Evolutionary conservation across 352 stramenopile species (phyloP).

Genomic region (Globisporangium takayamanum): DNA sequence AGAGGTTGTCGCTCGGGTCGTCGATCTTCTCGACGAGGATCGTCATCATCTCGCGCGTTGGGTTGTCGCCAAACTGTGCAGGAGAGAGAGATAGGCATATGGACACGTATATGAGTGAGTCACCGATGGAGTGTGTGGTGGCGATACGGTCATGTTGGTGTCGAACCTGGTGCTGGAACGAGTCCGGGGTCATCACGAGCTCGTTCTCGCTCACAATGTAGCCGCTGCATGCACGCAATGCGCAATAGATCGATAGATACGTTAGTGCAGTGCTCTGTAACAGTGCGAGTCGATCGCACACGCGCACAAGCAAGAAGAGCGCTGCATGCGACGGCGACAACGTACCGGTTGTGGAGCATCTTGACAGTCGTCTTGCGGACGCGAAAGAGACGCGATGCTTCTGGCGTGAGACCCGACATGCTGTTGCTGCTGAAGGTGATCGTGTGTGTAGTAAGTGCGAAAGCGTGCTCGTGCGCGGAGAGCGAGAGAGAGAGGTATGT

Average conservation of each 20-base stretch:
- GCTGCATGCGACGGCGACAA: background rate
- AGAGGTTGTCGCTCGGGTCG: constrained; percentile 93
- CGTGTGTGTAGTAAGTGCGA: background rate
- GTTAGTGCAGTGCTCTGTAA: too few relatives aligned
- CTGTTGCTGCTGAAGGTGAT: background rate
- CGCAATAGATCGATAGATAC: too few relatives aligned
- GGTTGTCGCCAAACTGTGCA: constrained; percentile 86
- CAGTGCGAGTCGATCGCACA: background rate
- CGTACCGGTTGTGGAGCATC: constrained; percentile 90
- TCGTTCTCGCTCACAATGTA: constrained; percentile 98
- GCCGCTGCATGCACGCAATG: constrained; percentile 64
- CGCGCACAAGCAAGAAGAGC: background rate
- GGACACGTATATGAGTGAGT: background rate
- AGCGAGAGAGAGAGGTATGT: background rate
- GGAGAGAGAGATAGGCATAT: background rate
- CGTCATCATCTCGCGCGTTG: constrained; percentile 93
- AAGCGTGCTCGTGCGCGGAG: background rate
- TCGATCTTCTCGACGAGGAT: constrained; percentile 93
- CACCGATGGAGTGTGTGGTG: background rate
- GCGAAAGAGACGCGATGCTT: constrained; percentile 88
- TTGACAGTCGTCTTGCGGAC: constrained; percentile 95
- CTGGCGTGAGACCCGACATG: constrained; percentile 75
- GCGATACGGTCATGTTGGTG: background rate
- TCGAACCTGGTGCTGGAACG: constrained; percentile 85
- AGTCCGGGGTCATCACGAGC: constrained; percentile 92